Conservation (phyloP, 495 filamentous ascomycete species). For the Niebla homalea region DNA sequence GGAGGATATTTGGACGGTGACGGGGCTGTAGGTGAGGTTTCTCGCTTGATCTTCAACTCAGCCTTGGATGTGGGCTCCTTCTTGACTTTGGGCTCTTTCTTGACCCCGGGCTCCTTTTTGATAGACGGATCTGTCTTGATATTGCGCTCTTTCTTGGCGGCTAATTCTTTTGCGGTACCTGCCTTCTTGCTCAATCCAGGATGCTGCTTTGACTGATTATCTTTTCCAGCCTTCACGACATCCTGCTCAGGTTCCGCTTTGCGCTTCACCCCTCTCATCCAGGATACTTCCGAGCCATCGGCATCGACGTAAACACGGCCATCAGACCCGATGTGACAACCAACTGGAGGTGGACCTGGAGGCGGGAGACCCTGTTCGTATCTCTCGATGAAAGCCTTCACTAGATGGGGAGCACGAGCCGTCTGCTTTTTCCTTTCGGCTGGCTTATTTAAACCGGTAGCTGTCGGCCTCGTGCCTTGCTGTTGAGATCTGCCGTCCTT, state of each 20-base stretch:
- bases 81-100: conserved; percentile 3
- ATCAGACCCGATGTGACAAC: too few relatives aligned
- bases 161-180: conserved; percentile 15
- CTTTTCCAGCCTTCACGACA: not conserved
- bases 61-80: conserved; percentile 12
- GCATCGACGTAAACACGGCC: not conserved
- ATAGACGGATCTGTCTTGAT: not conserved
- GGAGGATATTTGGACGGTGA: not conserved
- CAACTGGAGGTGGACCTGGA: too few relatives aligned
- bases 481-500: too few relatives aligned
- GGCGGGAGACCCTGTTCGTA: too few relatives aligned
- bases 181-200: not conserved
- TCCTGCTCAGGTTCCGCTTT: not conserved
- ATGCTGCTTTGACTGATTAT: not conserved
- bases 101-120: not conserved
- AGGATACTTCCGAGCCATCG: not conserved
- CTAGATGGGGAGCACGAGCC: too few relatives aligned
- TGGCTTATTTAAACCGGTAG: too few relatives aligned
- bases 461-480: too few relatives aligned
- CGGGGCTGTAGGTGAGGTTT: not conserved
- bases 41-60: conserved; percentile 8
- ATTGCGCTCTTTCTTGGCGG: conserved; percentile 8
- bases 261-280: not conserved
- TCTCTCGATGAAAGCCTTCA: too few relatives aligned
- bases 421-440: too few relatives aligned